A percentile compares a stretch with the other conserved stretches of the same genome.
Conservation (phyloP, 345 rosid genomes). For the Aquilaria malaccensis region DNA sequence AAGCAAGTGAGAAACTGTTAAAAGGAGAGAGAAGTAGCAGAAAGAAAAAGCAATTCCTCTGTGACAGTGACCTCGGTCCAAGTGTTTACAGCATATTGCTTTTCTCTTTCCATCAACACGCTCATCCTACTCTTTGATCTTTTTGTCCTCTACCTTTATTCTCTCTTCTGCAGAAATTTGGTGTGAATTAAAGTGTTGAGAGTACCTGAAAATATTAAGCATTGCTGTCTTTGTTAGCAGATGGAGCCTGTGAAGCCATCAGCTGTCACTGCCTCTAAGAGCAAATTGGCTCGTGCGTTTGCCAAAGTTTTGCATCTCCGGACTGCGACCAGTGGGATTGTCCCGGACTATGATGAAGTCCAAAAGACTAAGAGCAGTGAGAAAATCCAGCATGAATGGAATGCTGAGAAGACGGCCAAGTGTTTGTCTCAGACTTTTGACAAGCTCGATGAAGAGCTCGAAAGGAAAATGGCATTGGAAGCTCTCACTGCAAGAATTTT, state of each 20-base stretch:
- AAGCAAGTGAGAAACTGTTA: constrained; percentile 12
- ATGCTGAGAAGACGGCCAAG: constrained; percentile 16
- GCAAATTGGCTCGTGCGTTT: constrained; percentile 54
- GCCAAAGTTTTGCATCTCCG: constrained; percentile 63
- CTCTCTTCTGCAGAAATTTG: constrained; percentile 2
- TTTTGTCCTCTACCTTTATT: constrained; percentile 4
- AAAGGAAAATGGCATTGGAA: constrained; percentile 38
- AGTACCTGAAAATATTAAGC: background rate
- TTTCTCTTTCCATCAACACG: constrained; percentile 19
- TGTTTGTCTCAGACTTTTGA: constrained; percentile 38
- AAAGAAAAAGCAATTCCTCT: constrained; percentile 22
- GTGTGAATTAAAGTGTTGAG: background rate
- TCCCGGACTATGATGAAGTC: constrained; percentile 42
- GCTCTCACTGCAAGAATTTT: constrained; percentile 69
- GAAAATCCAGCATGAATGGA: constrained; percentile 27
- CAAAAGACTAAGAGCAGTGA: constrained; percentile 36
- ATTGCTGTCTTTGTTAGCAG: constrained; percentile 20
- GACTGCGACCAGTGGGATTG: constrained; percentile 42
- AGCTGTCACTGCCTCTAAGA: constrained; percentile 46
- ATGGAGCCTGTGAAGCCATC: constrained; percentile 75
- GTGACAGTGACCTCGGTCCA: constrained; percentile 31
- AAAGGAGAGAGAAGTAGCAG: constrained; percentile 11
- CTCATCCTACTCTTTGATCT: constrained; percentile 18
- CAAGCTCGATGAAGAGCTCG: constrained; percentile 37
- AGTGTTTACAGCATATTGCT: constrained; percentile 36